A percentile compares a stretch with the other conserved stretches of the same genome.
phyloP scores from a whole-genome alignment of 2,329 filamentous ascomycete genomes.

The Pyrenophora graminea region DNA sequence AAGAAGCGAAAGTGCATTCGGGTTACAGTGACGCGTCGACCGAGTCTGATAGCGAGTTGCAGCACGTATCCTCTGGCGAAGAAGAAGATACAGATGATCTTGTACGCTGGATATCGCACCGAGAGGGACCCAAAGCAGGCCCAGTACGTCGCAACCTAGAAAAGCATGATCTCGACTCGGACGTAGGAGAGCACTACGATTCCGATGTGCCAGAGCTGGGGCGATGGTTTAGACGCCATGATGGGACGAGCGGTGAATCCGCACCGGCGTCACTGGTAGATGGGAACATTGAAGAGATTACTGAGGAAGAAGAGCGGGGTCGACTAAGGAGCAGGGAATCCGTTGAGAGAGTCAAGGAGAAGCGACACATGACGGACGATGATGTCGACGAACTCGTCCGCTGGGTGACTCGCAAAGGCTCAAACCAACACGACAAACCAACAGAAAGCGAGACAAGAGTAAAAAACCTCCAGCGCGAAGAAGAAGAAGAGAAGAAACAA shows the following conservation, averaged over 20 bases:
- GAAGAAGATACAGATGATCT: constrained; percentile 30
- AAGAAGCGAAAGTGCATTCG: not conserved
- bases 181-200: constrained; percentile 16
- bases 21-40: constrained; percentile 38
- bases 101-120: constrained; percentile 31
- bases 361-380: constrained; percentile 19
- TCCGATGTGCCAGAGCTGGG: constrained; percentile 32
- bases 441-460: not conserved
- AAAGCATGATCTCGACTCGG: constrained; percentile 13
- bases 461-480: constrained; percentile 3
- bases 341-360: constrained; percentile 6
- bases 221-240: constrained; percentile 25
- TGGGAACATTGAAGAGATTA: not conserved
- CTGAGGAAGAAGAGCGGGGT: constrained; percentile 11
- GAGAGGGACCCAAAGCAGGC: constrained; percentile 27
- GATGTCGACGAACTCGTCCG: constrained; percentile 35
- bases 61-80: constrained; percentile 16
- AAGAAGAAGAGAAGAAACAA: constrained; percentile 22
- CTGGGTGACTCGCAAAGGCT: constrained; percentile 29
- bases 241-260: constrained; percentile 33
- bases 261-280: constrained; percentile 5
- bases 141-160: constrained; percentile 21
- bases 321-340: constrained; percentile 17
- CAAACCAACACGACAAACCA: constrained; percentile 9
- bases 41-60: constrained; percentile 33